Evolutionary conservation across 306 rosid genomes (phyloP), one percentile per base, ranked within the genome.

Genomic region (Macrotyloma uniflorum): DNA sequence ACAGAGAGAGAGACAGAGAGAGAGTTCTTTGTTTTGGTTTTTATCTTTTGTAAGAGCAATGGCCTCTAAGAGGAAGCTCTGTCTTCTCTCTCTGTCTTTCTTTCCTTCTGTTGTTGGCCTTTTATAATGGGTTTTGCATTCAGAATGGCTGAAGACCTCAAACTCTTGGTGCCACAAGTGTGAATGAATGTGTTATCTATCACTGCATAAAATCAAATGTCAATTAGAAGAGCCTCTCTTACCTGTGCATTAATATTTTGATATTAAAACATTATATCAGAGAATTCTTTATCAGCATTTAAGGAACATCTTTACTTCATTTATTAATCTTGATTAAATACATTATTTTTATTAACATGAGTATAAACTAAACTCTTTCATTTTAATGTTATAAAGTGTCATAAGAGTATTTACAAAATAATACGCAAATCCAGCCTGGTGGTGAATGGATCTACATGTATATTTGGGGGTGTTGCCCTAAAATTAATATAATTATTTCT

Each of bases 41-140:
- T 46, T 23, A 1, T 20, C 8, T 19, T 51, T 19, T 36, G 18
- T 15, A 38, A 47, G 63, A 54, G 83, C 69, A 54, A 43, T 81
- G 55, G 59, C 81, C 72, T 58, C 43, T 70, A 2, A 38, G 57
- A 26, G 78, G 70, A 47, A 46, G 58, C 18, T 78, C 63, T 55
- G 40, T 35, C 36, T 57, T 26, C 18, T 15, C 16, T 49, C 32
- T 30, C 6, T 77, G 10, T n/a, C 47, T 64, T 15, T 10, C 49
- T 65, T 4, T 18, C 50, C 20, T 33, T 75, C 67, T 16, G 30
- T 20, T 51, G 59, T 16, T 67, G 66, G 63, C 64, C 53, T 85
- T 72, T 80, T 85, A 87, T 87, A 88, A 55, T 3, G 63, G 57
- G 61, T 71, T 71, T 54, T 50, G 80, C 66, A 46, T 73, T 57